phyloP scores from a whole-genome alignment of 768 basidiomycete species.

The Wakefieldia striispora region DNA sequence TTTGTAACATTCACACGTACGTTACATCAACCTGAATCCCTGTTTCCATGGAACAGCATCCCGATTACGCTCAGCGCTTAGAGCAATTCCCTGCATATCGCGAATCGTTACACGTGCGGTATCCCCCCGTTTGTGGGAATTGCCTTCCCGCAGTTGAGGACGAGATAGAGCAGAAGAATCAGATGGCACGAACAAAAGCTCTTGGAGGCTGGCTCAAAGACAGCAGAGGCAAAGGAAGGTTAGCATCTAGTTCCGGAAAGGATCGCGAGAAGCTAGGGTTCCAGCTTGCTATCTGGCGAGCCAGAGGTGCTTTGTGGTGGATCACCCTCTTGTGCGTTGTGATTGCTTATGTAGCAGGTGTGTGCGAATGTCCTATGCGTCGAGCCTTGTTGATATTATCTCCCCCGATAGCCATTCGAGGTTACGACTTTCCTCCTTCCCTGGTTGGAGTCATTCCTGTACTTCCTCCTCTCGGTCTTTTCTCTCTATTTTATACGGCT shows the following conservation, averaged over 20 bases:
- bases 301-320: slow-evolving; percentile 69
- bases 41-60: slow-evolving; percentile 48
- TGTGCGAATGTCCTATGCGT: slow-evolving; percentile 13
- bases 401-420: slow-evolving; percentile 18
- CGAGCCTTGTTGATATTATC: background rate
- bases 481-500: slow-evolving; percentile 73
- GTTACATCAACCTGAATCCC: background rate
- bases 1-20: background rate
- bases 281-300: slow-evolving; percentile 64
- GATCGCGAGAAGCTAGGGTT: slow-evolving; percentile 44
- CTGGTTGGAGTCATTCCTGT: slow-evolving; percentile 32
- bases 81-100: slow-evolving; percentile 69
- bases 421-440: slow-evolving; percentile 16
- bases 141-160: slow-evolving; percentile 83
- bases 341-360: slow-evolving; percentile 47
- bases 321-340: slow-evolving; percentile 43
- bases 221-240: slow-evolving; percentile 60
- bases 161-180: slow-evolving; percentile 72
- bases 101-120: slow-evolving; percentile 71
- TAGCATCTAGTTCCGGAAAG: slow-evolving; percentile 39
- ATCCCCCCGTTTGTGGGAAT: slow-evolving; percentile 79
- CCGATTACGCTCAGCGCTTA: slow-evolving; percentile 63
- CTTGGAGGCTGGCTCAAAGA: slow-evolving; percentile 68
- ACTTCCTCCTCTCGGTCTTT: slow-evolving; percentile 48
- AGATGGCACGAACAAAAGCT: slow-evolving; percentile 78